Base-by-base conservation (phyloP, 164 flowering plant species). In the Vitis cinerea region DNA sequence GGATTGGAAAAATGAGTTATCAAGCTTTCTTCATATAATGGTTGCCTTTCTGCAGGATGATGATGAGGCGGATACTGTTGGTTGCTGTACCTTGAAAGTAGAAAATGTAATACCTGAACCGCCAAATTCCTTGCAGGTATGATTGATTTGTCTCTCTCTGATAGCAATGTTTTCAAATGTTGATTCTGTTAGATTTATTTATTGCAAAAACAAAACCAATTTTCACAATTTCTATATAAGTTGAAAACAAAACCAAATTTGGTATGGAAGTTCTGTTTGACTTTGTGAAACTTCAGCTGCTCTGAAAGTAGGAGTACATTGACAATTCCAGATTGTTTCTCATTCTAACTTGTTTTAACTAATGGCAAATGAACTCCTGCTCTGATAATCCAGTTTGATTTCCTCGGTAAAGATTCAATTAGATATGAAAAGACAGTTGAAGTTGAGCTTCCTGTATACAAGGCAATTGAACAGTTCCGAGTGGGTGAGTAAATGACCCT, bases 1-100 rank as follows among this genome's bases (percentile, higher is more conserved):
- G 44, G 4, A 37, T 37, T 37, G 44, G 44, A 37, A 37, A 37
- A 37, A 37, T 37, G 44, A 37, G 57, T 63, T 13, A 8, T n/a
- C 7, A 3, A 13, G 50, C 0, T 53, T 55, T 62, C 14, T 74
- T 64, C 37, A 55, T 37, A 12, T 57, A 15, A 51, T 65, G 68
- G 10, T 78, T 75, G 14, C 16, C 30, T 16, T 71, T 55, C 56
- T 80, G 65, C 83, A 96, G 99, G 99, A 96, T 83, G 98, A 96
- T 78, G 99, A 96, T 78, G 99, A 96, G 80, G 99, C 99, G 59
- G 98, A 96, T 80, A 96, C 99, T 27, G 99, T 96, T 75, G 99
- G 99, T 87, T 96, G 99, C 81, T 96, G 99, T 77, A 96, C 99
- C 15, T 78, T 96, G 64, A 96, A 96, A 84, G 91, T 93, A 48